Base-by-base conservation (phyloP, 225 moss, liverwort and hornwort genomes). In the Takakia lepidozioides region DNA sequence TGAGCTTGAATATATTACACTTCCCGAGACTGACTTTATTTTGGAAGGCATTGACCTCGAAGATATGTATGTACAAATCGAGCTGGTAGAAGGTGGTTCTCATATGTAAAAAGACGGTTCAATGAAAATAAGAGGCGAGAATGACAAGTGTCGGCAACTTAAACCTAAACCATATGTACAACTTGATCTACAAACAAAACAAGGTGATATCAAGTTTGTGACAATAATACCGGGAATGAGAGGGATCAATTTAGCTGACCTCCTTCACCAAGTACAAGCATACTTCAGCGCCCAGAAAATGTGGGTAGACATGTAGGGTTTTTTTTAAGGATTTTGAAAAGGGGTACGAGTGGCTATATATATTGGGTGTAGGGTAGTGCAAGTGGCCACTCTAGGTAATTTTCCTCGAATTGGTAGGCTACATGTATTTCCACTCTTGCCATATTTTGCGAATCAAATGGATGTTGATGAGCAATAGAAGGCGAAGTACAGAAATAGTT, bases 221-320 rank as follows among this genome's bases (percentile, higher is more conserved):
- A 65, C 61, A 7, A 34, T n/a, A 19, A 15, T 51, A 57, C 27
- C 66, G 1, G 43, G 41, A 2, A 10, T 44, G 5, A 69, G 65
- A 5, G 25, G 69, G 34, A n/a, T 78, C 28, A 78, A 59, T 46
- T 23, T 0, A 45, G 69, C 58, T 19, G 73, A 66, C 17, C 8
- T 73, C 2, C 48, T 73, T 2, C 72, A 62, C 2, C 72, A 53
- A 32, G 35, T 78, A 40, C 73, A 78, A 65, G 78, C 62, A 1
- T 78, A 62, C 3, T 62, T 65, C 38, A 8, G 43, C 8, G 48
- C 57, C 10, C 58, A 55, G 43, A 8, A 69, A 49, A 69, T 68
- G 54, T 78, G 78, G 78, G 4, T 73, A 0, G 62, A 46, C 46
- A 69, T 78, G 78, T 5, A 0, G 36, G 26, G 73, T 78, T 62